phyloP scores from a whole-genome alignment of 1,284 basidiomycete genomes.

The Hymenochaete sp. region DNA sequence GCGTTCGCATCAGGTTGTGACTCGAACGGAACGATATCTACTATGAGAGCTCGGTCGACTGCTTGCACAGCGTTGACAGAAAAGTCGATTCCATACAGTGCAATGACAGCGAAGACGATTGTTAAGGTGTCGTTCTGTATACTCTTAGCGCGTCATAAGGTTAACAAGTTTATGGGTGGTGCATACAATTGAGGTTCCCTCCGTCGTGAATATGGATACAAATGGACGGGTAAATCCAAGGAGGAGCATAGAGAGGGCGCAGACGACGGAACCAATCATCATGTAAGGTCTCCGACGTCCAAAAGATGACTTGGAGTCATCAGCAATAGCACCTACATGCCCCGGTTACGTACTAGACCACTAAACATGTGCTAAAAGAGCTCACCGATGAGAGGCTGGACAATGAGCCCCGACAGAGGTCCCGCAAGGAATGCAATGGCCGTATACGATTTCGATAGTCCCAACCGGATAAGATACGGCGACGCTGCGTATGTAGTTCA shows the following conservation, averaged over 20 bases:
- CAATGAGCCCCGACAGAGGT: conserved; percentile 83
- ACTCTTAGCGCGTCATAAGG: background rate
- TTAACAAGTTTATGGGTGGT: background rate
- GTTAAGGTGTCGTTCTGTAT: conserved; percentile 54
- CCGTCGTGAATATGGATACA: conserved; percentile 49
- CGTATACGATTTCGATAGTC: conserved; percentile 81
- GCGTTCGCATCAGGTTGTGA: conserved; percentile 86
- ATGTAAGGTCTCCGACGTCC: conserved; percentile 86
- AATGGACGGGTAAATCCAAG: conserved; percentile 80
- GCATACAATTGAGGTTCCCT: conserved; percentile 32
- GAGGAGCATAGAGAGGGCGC: conserved; percentile 67
- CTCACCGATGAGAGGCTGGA: conserved; percentile 81
- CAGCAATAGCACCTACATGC: conserved; percentile 61
- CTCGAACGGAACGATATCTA: conserved; percentile 59
- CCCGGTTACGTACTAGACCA: background rate
- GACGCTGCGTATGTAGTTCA: conserved; percentile 46
- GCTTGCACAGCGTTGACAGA: conserved; percentile 87
- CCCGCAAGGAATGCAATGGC: conserved; percentile 92
- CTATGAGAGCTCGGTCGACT: conserved; percentile 73
- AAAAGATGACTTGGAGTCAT: conserved; percentile 78
- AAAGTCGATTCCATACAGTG: conserved; percentile 91
- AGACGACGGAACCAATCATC: conserved; percentile 59
- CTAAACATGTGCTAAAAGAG: background rate
- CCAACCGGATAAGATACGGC: conserved; percentile 86
- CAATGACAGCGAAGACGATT: conserved; percentile 71